A percentile compares a stretch with the other conserved stretches of the same genome.
Evolutionary conservation across 1,284 basidiomycete genomes (phyloP).

Genomic region (Kwoniella shivajii): DNA sequence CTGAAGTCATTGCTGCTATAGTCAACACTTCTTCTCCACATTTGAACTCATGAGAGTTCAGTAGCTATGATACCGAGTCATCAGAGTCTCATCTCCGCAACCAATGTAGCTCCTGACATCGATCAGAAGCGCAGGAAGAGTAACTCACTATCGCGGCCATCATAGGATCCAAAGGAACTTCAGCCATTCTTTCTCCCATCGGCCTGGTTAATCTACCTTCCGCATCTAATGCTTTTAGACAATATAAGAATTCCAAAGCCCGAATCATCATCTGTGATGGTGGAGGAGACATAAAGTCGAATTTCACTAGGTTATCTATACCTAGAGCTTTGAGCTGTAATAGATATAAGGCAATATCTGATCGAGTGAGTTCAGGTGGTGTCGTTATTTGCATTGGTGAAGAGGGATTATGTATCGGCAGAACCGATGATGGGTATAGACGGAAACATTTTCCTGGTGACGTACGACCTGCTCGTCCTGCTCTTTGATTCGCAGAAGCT

Average conservation of each 20-base stretch:
- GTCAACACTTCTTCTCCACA: conserved; percentile 94
- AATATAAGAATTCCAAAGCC: conserved; percentile 68
- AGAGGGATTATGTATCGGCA: conserved; percentile 58
- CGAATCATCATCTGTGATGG: conserved; percentile 81
- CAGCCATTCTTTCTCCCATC: conserved; percentile 60
- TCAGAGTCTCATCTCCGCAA: not conserved
- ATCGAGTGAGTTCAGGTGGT: conserved; percentile 84
- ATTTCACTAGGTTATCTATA: conserved; percentile 79
- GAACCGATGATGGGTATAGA: conserved; percentile 73
- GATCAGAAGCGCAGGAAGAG: not conserved
- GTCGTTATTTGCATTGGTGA: conserved; percentile 63
- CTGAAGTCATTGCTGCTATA: conserved; percentile 91
- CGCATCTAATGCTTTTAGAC: conserved; percentile 58
- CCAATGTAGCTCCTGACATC: not conserved
- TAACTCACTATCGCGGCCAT: conserved; percentile 60
- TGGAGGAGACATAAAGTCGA: conserved; percentile 89
- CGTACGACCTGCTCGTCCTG: conserved; percentile 88
- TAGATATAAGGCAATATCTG: conserved; percentile 83
- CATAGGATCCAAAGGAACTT: conserved; percentile 61
- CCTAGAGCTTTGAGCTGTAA: conserved; percentile 92
- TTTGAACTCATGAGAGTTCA: conserved; percentile 75
- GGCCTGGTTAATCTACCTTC: conserved; percentile 57
- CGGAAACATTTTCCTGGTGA: conserved; percentile 88
- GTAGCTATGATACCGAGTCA: conserved; percentile 61
- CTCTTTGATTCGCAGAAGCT: conserved; percentile 82